Percentiles rank a stretch among this genome's conserved stretches.
These are phyloP conservation scores for Metschnikowia santaceciliae DNA, from an alignment of 805 yeast species.

Conservation along the genomic window DNA sequence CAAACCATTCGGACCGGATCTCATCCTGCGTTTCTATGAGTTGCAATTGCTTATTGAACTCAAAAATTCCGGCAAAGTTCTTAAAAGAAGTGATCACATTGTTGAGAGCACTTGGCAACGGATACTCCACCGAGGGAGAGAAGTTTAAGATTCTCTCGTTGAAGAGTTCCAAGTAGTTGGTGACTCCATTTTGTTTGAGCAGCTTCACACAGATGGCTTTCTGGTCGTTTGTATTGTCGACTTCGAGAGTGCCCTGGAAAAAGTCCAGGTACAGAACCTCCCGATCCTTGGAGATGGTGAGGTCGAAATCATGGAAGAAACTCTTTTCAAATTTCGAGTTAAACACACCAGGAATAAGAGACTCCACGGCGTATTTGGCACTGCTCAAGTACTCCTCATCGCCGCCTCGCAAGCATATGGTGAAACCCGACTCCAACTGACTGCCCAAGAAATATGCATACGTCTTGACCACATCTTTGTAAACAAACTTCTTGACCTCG, in stretches of 20 bases:
- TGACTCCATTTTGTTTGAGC: slow-evolving; percentile 31
- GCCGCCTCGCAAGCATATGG: slow-evolving; percentile 83
- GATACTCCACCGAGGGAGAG: slow-evolving; percentile 80
- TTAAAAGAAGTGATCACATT: slow-evolving; percentile 53
- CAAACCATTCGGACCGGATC: slow-evolving; percentile 23
- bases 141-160: slow-evolving; percentile 61
- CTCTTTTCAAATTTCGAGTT: slow-evolving; percentile 69
- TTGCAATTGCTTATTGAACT: slow-evolving; percentile 22
- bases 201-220: slow-evolving; percentile 16
- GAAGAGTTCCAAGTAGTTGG: slow-evolving; percentile 35
- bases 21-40: slow-evolving; percentile 22
- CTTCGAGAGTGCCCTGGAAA: slow-evolving; percentile 2
- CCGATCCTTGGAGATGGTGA: slow-evolving; percentile 6
- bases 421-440: slow-evolving; percentile 68
- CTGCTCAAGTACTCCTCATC: slow-evolving; percentile 55
- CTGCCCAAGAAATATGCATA: slow-evolving; percentile 80
- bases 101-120: slow-evolving; percentile 59
- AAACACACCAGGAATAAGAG: slow-evolving; percentile 73
- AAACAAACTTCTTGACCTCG: slow-evolving; percentile 64
- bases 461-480: slow-evolving; percentile 56
- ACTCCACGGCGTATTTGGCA: slow-evolving; percentile 74
- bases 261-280: not conserved
- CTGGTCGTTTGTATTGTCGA: slow-evolving; percentile 14
- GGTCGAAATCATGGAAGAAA: slow-evolving; percentile 13
- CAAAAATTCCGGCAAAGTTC: slow-evolving; percentile 22